Conservation (phyloP, 2,329 filamentous ascomycete genomes). For the Stagonosporopsis vannaccii region DNA sequence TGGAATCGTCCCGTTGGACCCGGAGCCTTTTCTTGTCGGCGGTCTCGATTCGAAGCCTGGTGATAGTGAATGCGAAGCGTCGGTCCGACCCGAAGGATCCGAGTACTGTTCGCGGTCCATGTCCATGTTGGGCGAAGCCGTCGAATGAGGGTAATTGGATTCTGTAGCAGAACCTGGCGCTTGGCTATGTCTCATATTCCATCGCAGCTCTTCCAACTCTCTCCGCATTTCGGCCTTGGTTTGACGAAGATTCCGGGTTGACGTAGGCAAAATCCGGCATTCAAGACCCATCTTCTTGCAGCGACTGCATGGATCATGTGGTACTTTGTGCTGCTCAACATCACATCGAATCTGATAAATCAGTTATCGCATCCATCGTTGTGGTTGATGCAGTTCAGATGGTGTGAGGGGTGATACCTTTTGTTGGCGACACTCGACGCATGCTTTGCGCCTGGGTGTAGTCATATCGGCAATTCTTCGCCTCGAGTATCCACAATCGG, state of each 20-base stretch:
- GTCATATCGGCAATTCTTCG: conserved; percentile 37
- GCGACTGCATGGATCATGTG: conserved; percentile 45
- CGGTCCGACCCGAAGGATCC: conserved; percentile 36
- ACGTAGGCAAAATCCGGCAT: conserved; percentile 47
- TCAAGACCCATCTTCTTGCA: conserved; percentile 48
- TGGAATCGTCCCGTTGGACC: conserved; percentile 29
- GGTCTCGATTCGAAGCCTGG: conserved; percentile 39
- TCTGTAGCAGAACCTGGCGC: conserved; percentile 26
- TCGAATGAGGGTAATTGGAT: conserved; percentile 35
- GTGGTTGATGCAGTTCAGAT: conserved; percentile 5
- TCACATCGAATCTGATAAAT: conserved; percentile 47
- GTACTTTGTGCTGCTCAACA: conserved; percentile 49
- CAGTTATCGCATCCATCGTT: conserved; percentile 18
- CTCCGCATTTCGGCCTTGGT: conserved; percentile 50
- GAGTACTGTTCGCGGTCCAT: conserved; percentile 41
- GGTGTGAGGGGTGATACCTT: conserved; percentile 35
- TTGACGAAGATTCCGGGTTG: conserved; percentile 46
- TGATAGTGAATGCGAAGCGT: conserved; percentile 39
- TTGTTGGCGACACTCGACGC: conserved; percentile 49
- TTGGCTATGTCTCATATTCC: conserved; percentile 42
- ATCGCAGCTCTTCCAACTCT: conserved; percentile 46
- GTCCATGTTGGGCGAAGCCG: conserved; percentile 38
- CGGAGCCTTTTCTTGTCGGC: conserved; percentile 32
- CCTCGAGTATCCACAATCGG: conserved; percentile 33
- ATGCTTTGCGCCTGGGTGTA: conserved; percentile 47